Percentiles rank a stretch among this genome's conserved stretches.
These are phyloP conservation scores for Rubroboletus satanas DNA, from an alignment of 768 basidiomycete species.

Conservation along the genomic window DNA sequence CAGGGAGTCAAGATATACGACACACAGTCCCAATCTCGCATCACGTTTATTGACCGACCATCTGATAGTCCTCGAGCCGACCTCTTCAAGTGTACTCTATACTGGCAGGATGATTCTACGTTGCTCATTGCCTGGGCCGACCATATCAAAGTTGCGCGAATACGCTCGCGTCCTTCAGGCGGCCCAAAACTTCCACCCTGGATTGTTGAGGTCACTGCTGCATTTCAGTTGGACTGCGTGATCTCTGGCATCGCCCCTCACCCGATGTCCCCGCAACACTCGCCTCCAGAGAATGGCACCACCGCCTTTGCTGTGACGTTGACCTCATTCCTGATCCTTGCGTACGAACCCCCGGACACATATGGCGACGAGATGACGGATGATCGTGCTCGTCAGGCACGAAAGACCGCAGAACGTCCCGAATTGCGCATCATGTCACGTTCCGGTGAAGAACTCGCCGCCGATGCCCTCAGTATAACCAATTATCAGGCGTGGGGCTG, in stretches of 20 bases:
- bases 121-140: slow-evolving; percentile 94
- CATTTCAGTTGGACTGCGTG: slow-evolving; percentile 94
- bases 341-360: slow-evolving; percentile 78
- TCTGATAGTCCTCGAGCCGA: slow-evolving; percentile 85
- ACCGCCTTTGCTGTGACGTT: slow-evolving; percentile 34
- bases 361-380: slow-evolving; percentile 63
- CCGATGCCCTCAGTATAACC: slow-evolving; percentile 76
- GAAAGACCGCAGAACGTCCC: slow-evolving; percentile 86
- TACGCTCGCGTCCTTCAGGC: slow-evolving; percentile 57
- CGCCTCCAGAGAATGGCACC: slow-evolving; percentile 13
- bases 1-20: slow-evolving; percentile 96
- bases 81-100: slow-evolving; percentile 86
- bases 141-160: slow-evolving; percentile 83
- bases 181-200: slow-evolving; percentile 53
- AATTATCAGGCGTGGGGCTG: slow-evolving; percentile 84
- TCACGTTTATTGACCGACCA: slow-evolving; percentile 83
- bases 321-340: slow-evolving; percentile 81
- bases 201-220: slow-evolving; percentile 83
- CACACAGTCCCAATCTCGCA: slow-evolving; percentile 65
- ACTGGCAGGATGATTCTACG: slow-evolving; percentile 91
- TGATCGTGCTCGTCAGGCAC: slow-evolving; percentile 69
- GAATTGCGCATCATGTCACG: slow-evolving; percentile 90
- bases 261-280: slow-evolving; percentile 37
- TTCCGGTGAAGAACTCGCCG: slow-evolving; percentile 80
- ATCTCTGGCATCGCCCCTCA: slow-evolving; percentile 87